phyloP scores from a whole-genome alignment of 139 green algal genomes.

The Bryopsis sp. region DNA sequence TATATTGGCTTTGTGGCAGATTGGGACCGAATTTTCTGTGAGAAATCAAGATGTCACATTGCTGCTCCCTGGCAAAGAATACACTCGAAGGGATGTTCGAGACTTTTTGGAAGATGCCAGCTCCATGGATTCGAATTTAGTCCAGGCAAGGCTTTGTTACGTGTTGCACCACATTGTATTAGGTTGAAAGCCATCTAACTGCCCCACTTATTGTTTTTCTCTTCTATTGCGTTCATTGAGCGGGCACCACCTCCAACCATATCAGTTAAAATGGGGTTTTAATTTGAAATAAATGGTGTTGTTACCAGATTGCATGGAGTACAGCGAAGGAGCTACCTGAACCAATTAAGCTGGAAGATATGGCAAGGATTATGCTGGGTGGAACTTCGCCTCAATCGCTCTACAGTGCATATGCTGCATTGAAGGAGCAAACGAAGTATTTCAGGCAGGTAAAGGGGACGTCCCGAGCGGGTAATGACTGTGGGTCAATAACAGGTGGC shows the following conservation, averaged over 20 bases:
- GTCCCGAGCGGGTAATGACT: neutral
- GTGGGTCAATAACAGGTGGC: neutral
- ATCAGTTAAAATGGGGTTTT: no score
- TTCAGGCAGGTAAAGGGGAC: slow-evolving; percentile 12
- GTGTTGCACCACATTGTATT: no score
- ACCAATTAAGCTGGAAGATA: neutral
- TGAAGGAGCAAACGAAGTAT: neutral
- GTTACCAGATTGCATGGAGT: slow-evolving; percentile 2
- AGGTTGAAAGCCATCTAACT: no score
- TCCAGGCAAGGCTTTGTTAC: no score
- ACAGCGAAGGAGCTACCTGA: neutral
- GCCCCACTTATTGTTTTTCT: no score
- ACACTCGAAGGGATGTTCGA: neutral
- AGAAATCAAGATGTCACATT: slow-evolving; percentile 3
- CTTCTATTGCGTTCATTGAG: no score
- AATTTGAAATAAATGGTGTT: no score
- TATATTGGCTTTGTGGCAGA: neutral
- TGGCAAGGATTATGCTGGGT: neutral
- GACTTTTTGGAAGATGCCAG: neutral
- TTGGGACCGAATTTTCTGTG: neutral
- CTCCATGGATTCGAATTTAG: neutral
- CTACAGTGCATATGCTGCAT: neutral
- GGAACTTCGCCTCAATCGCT: neutral
- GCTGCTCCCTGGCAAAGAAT: slow-evolving; percentile 4
- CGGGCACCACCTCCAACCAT: no score